Evolutionary conservation across 2,329 filamentous ascomycete species (phyloP).

Genomic region (Thermoascus crustaceus): DNA sequence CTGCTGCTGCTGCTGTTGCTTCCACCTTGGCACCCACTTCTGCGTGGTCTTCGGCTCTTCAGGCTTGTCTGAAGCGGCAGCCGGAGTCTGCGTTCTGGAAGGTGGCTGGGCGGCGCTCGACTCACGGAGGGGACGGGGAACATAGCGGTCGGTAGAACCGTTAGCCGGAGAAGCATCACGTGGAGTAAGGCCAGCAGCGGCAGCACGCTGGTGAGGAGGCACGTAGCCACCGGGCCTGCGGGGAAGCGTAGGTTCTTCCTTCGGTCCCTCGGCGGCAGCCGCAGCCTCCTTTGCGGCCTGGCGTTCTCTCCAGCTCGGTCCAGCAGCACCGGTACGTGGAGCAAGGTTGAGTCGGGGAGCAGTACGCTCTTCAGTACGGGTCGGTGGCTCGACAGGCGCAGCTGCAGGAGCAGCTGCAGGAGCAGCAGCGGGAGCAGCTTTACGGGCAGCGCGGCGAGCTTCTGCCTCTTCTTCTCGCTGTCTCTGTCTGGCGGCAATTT

Average conservation of each 20-base stretch:
- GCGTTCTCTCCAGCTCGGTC: slow-evolving; percentile 52
- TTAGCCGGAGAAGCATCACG: slow-evolving; percentile 20
- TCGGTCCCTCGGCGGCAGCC: slow-evolving; percentile 14
- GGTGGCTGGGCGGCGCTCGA: slow-evolving; percentile 17
- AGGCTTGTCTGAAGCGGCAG: slow-evolving; percentile 16
- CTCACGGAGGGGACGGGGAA: slow-evolving; percentile 25
- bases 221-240: slow-evolving; percentile 31
- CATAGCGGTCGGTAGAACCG: slow-evolving; percentile 22
- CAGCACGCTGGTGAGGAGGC: slow-evolving; percentile 33
- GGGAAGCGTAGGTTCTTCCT: slow-evolving; percentile 21
- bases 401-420: slow-evolving; percentile 25
- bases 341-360: slow-evolving; percentile 50
- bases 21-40: slow-evolving; percentile 32
- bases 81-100: slow-evolving; percentile 12
- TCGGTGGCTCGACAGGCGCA: slow-evolving; percentile 29
- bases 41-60: slow-evolving; percentile 21
- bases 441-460: slow-evolving; percentile 62
- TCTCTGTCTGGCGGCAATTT: slow-evolving; percentile 58
- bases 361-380: slow-evolving; percentile 42
- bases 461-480: slow-evolving; percentile 84
- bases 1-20: slow-evolving; percentile 24
- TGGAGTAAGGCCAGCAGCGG: slow-evolving; percentile 21
- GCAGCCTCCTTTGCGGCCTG: slow-evolving; percentile 43
- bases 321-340: slow-evolving; percentile 37
- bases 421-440: slow-evolving; percentile 41